Evolutionary conservation across 768 basidiomycete species (phyloP).

Genomic region (Naganishia randhawae): DNA sequence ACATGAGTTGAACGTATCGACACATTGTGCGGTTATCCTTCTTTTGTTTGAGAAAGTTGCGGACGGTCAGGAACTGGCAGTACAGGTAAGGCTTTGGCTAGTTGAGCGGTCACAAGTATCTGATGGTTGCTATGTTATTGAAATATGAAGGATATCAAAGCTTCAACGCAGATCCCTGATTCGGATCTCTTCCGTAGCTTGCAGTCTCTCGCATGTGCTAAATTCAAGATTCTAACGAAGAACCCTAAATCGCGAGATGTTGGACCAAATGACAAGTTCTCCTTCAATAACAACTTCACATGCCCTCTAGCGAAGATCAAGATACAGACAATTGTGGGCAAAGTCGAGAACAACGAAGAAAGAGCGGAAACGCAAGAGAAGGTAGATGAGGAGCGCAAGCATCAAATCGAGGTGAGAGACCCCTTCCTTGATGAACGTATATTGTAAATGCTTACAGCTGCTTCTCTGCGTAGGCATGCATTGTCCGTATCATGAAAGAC

Average conservation of each 20-base stretch:
- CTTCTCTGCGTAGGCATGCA: conserved; percentile 68
- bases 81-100: conserved; percentile 58
- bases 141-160: conserved; percentile 69
- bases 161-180: conserved; percentile 69
- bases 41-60: conserved; percentile 74
- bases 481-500: conserved; percentile 97
- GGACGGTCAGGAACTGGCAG: conserved; percentile 69
- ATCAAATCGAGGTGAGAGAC: conserved; percentile 75
- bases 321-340: conserved; percentile 81
- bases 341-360: conserved; percentile 80
- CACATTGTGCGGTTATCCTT: conserved; percentile 79
- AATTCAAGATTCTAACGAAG: conserved; percentile 86
- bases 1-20: conserved; percentile 90
- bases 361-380: conserved; percentile 82
- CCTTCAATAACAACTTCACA: conserved; percentile 79
- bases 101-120: not conserved
- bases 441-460: not conserved
- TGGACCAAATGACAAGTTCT: conserved; percentile 69
- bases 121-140: not conserved
- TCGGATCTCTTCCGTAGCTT: conserved; percentile 81
- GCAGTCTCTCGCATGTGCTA: conserved; percentile 92
- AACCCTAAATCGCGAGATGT: conserved; percentile 84
- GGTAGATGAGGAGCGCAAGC: conserved; percentile 84
- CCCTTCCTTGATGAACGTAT: not conserved
- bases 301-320: conserved; percentile 84